Percentiles rank a stretch among this genome's conserved stretches.
Conservation (phyloP, 257 asterid genomes). For the Forsythia viridissima region DNA sequence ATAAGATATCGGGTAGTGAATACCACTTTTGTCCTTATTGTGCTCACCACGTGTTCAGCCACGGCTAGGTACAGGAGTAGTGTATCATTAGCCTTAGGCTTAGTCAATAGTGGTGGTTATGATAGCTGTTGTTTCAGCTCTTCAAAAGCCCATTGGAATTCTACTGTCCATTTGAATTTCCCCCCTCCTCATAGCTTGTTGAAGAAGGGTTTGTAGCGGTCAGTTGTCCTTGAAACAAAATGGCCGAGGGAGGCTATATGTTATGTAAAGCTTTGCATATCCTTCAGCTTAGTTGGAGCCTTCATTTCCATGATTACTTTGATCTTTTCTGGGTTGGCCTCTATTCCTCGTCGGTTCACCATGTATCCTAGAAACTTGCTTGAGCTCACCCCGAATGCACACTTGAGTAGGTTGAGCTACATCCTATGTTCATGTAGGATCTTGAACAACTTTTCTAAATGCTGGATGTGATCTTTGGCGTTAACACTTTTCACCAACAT, state of each 20-base stretch:
- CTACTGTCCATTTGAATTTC: no score
- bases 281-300: neutral
- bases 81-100: neutral
- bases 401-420: neutral
- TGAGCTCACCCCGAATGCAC: neutral
- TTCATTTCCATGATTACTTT: no score
- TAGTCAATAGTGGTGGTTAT: neutral
- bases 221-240: no score
- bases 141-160: neutral
- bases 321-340: neutral
- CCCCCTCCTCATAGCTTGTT: neutral
- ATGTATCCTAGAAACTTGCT: no score
- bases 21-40: no score
- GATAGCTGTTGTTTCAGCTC: no score
- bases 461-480: neutral
- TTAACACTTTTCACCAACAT: neutral
- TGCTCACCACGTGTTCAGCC: neutral
- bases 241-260: neutral
- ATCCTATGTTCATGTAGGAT: no score
- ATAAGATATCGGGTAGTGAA: neutral
- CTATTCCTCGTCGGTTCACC: neutral
- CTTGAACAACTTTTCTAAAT: no score
- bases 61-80: neutral
- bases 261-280: no score
- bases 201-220: no score